Evolutionary conservation across 495 filamentous ascomycete species (phyloP), one percentile per base, ranked within the genome.

Genomic region (Terfezia boudieri): DNA sequence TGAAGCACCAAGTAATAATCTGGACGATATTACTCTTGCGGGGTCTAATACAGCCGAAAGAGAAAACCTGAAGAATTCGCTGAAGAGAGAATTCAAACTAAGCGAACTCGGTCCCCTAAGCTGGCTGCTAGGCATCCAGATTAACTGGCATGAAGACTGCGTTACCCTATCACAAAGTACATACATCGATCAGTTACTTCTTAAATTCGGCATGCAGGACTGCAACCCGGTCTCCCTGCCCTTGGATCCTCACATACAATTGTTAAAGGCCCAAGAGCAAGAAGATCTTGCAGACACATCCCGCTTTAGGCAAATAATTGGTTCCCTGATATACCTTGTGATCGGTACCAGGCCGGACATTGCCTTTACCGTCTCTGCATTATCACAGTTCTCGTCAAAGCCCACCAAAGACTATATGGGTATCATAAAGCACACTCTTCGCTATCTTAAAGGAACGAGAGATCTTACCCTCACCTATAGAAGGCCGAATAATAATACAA

Each of bases 281-380:
- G 53, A 49, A 9, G n/a, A n/a, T 14, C 0, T 11, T 8, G 37
- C 17, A 1, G n/a, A 59, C 35, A 14, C 12, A 5, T 20, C 20
- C 4, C 17, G 8, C 4, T 59, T 59, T 38, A 53, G 62, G 26
- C 17, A 35, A 20, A 37, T 41, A 0, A 50, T 61, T 9, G 55
- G 60, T 3, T 59, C 56, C 1, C 23, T 56, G 0, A 62, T 58
- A 52, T 61, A 62, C 14, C 17, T 41, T 7, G 49, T 58, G 9
- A 56, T 49, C 12, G 51, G 38, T 9, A 62, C 59, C 3, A 38
- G 54, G 22, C 61, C 59, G 41, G 61, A 63, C 38, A 26, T 63
- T 7, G 53, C 53, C 0, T 59, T 54, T 26, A 52, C 52, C 4
- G 36, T 58, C 8, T 51, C 55, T 2, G 32, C n/a, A 14, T 53